phyloP scores from a whole-genome alignment of 768 basidiomycete genomes.

The Leccinum boreale region DNA sequence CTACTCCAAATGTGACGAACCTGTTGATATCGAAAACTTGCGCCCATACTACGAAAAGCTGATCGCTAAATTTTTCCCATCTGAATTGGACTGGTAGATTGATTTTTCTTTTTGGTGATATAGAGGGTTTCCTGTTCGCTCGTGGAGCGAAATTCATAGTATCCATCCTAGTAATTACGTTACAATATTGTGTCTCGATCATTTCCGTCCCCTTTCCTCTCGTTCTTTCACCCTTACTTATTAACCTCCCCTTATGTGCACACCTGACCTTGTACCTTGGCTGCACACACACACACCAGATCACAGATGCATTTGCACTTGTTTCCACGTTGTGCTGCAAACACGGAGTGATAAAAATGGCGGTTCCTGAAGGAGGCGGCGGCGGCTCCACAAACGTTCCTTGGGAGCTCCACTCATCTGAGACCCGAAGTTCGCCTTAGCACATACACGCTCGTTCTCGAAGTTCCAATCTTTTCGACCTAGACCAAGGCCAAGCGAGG shows the following conservation, averaged over 20 bases:
- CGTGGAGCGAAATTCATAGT: conserved; percentile 3
- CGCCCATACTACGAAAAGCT: conserved; percentile 81
- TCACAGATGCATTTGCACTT: not conserved
- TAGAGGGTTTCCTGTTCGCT: conserved; percentile 5
- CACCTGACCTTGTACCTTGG: not conserved
- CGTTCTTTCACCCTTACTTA: conserved; percentile 15
- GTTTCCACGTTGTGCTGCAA: not conserved
- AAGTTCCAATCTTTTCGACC: not conserved
- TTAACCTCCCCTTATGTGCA: conserved; percentile 5
- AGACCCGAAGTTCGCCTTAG: not conserved
- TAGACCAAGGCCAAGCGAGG: not conserved
- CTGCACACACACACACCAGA: not conserved
- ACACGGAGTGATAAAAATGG: conserved; percentile 20
- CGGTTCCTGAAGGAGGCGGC: not conserved
- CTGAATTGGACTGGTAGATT: conserved; percentile 72
- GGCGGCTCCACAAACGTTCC: conserved; percentile 18
- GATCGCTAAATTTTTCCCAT: conserved; percentile 84
- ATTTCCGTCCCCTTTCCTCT: not conserved
- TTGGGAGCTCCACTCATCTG: not conserved
- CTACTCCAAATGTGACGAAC: conserved; percentile 83
- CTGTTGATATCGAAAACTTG: conserved; percentile 57
- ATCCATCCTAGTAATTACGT: conserved; percentile 3
- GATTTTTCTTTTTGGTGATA: not conserved
- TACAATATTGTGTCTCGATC: not conserved
- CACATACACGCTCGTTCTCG: not conserved